Base-by-base conservation (phyloP, 495 filamentous ascomycete species). In the Aspergillus leporis region DNA sequence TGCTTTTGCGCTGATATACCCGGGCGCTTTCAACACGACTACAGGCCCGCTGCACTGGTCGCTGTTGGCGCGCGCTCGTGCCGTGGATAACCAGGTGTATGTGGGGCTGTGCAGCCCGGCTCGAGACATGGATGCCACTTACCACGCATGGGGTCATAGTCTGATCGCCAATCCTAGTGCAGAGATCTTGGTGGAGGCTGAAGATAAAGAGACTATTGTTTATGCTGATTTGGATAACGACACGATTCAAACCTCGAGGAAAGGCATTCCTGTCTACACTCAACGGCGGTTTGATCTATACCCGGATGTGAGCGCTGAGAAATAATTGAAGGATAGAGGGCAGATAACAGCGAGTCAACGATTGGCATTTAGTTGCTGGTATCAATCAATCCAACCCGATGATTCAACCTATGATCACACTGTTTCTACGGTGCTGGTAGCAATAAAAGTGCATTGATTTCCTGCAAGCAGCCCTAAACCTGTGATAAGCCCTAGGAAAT, bases 201-300 rank as follows among this genome's bases (percentile, higher is more conserved):
- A 83, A 31, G 91, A 93, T 68, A 72, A 72, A 38, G 91, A 96
- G 78, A 83, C 82, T 38, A 88, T 90, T 59, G 82, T 97, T 18
- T 85, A 86, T 74, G 90, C 86, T 46, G 90, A 92, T 50, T 67
- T 98, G 74, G 78, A 81, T 34, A 83, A 82, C 22, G 87, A 83
- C 43, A 82, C 77, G 67, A 92, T 99, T 64, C 82, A 87, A 69
- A 85, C 87, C 73, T 85, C 85, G 49, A 83, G 95, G 70, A 90
- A 84, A 73, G 86, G 88, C 18, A 96, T 98, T 68, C 94, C 95
- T 23, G 78, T 98, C 30, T 81, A 85, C 64, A 82, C 78, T 28
- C 95, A 99, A 85, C 82, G 93, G 60, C 78, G 95, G 63, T 98
- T 95, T 73, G 94, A 99, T 76, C 85, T 99, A 23, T 99, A 99